A percentile compares a stretch with the other conserved stretches of the same genome.
phyloP scores from a whole-genome alignment of 306 rosid genomes.

The Prunus persica region Prunus_persica_NCBIv2 NC_034009.1:3585001-3585500 shows the following conservation, averaged over 20 bases:
- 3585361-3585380: constrained; percentile 14
- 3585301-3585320: not conserved
- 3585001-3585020: too few relatives aligned
- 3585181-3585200: too few relatives aligned
- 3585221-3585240: not conserved
- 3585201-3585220: not conserved
- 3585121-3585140: too few relatives aligned
- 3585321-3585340: not conserved
- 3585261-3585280: not conserved
- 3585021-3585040: too few relatives aligned
- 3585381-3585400: constrained; percentile 42
- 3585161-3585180: too few relatives aligned
- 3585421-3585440: not conserved
- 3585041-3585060: too few relatives aligned
- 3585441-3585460: constrained; percentile 25
- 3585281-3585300: not conserved
- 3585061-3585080: too few relatives aligned
- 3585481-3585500: not conserved
- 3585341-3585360: not conserved
- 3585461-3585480: constrained; percentile 20
- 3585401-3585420: constrained; percentile 61
- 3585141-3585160: too few relatives aligned
- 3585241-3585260: not conserved
- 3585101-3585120: too few relatives aligned
- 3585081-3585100: too few relatives aligned